phyloP scores from a whole-genome alignment of 1,139 yeast genomes.

The Diutina scorzettiae region DNA sequence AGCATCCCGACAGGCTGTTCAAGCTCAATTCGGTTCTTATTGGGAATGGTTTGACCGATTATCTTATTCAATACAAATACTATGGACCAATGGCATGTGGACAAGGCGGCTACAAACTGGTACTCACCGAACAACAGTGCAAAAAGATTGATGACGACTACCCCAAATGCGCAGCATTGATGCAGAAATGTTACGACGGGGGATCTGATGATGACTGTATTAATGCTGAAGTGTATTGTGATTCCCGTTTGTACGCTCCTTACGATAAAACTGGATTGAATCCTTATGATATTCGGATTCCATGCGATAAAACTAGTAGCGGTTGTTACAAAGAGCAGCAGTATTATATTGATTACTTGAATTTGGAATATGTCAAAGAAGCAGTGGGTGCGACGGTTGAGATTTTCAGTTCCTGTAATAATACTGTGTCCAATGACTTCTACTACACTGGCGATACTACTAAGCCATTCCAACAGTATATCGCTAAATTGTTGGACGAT shows the following conservation, averaged over 20 bases:
- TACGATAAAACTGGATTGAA: constrained; percentile 84
- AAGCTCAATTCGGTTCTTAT: constrained; percentile 79
- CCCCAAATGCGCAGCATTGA: constrained; percentile 74
- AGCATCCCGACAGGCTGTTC: constrained; percentile 71
- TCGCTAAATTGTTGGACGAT: constrained; percentile 41
- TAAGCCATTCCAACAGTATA: constrained; percentile 72
- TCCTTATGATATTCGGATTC: constrained; percentile 83
- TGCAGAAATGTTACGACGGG: constrained; percentile 71
- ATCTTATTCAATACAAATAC: constrained; percentile 77
- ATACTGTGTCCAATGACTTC: constrained; percentile 73
- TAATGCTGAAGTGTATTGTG: constrained; percentile 90
- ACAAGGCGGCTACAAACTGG: constrained; percentile 77
- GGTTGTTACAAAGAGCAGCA: constrained; percentile 70
- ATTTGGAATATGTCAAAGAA: constrained; percentile 54
- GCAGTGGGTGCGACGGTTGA: constrained; percentile 92
- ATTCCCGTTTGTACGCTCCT: constrained; percentile 77
- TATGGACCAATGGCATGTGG: constrained; percentile 99
- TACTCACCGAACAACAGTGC: constrained; percentile 71
- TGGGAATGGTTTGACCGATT: constrained; percentile 94
- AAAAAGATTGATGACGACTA: constrained; percentile 56
- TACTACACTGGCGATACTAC: constrained; percentile 84
- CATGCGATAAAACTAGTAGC: constrained; percentile 53
- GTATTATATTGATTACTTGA: constrained; percentile 57
- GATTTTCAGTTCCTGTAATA: constrained; percentile 71
- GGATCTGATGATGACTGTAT: constrained; percentile 83